phyloP scores from a whole-genome alignment of 306 rosid species.

The Vigna trinervia region DNA sequence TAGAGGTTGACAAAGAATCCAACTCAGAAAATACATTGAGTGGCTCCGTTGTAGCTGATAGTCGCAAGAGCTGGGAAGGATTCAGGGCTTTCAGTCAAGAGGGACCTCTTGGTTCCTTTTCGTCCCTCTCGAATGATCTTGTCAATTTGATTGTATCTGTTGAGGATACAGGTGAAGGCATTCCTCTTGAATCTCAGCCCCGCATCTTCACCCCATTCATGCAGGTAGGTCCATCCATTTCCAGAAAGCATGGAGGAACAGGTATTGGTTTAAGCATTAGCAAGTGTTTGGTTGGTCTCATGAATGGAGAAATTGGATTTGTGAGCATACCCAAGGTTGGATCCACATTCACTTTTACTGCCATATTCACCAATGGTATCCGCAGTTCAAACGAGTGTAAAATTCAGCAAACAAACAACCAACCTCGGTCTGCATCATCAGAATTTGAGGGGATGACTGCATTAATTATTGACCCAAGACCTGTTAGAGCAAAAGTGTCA shows the following conservation, averaged over 20 bases:
- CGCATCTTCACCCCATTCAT: conserved; percentile 91
- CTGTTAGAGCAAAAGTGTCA: conserved; percentile 82
- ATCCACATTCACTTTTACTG: conserved; percentile 93
- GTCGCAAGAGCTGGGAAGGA: conserved; percentile 74
- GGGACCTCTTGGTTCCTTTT: conserved; percentile 58
- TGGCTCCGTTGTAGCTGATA: conserved; percentile 79
- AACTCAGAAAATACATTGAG: conserved; percentile 76
- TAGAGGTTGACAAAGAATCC: conserved; percentile 74
- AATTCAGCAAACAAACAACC: conserved; percentile 62
- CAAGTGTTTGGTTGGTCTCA: conserved; percentile 95
- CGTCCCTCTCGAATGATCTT: conserved; percentile 61
- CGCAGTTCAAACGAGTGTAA: conserved; percentile 56
- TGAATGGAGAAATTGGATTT: conserved; percentile 96
- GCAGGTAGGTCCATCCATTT: conserved; percentile 93
- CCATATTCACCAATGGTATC: conserved; percentile 66
- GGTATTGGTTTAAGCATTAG: conserved; percentile 98
- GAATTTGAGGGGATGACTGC: conserved; percentile 85
- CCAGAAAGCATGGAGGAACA: conserved; percentile 93
- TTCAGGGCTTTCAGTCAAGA: conserved; percentile 67
- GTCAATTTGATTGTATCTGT: conserved; percentile 85
- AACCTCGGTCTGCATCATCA: conserved; percentile 61
- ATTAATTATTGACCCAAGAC: conserved; percentile 72
- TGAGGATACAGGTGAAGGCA: conserved; percentile 98
- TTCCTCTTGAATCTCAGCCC: conserved; percentile 78
- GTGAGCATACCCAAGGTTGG: conserved; percentile 84